Evolutionary conservation across 2,329 filamentous ascomycete species (phyloP), one percentile per base, ranked within the genome.

Genomic region (Delphinella strobiligena): DNA sequence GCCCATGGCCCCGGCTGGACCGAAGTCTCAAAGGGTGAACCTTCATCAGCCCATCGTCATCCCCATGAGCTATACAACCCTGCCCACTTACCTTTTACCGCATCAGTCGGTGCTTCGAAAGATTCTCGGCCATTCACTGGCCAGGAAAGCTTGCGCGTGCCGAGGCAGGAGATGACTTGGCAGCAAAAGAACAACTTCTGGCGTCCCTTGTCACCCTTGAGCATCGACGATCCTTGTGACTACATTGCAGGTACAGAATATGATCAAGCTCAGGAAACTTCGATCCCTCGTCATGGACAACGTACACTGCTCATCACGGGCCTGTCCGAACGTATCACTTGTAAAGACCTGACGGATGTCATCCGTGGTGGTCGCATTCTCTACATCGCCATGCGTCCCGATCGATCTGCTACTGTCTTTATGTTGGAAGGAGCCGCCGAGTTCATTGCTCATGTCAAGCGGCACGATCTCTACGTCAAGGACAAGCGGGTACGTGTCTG

Each of bases 321-420:
- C 42, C 65, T 91, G 1, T 63, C 78, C 1, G 70, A 78, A 4
- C 65, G 64, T 2, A 72, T 71, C 11, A 81, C 75, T 0, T 74
- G 82, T 51, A 68, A 67, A 34, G 82, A 91, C 46, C 62, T 91
- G 43, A 68, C 72, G 3, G 66, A 69, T 16, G 68, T 70, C 9
- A 61, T 91, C 37, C 75, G 79, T 42, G 84, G 85, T 17, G 85
- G 84, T 1, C 67, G 73, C 46, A 50, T 93, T 9, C 58, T 88
- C 9, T 80, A 86, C 46, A 63, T 89, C 31, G 80, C 72, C 48
- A 49, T 87, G 35, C 73, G 75, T 22, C 53, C 71, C 31, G 77
- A 85, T 37, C 71, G 71, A 22, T 64, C 63, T 33, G 81, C 75
- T 3, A 72, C 69, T 31, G 67, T 91, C 2, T 83, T 84, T 0